Evolutionary conservation across 345 rosid species (phyloP), one percentile per base, ranked within the genome.

Genomic region (Viola odorata): DNA sequence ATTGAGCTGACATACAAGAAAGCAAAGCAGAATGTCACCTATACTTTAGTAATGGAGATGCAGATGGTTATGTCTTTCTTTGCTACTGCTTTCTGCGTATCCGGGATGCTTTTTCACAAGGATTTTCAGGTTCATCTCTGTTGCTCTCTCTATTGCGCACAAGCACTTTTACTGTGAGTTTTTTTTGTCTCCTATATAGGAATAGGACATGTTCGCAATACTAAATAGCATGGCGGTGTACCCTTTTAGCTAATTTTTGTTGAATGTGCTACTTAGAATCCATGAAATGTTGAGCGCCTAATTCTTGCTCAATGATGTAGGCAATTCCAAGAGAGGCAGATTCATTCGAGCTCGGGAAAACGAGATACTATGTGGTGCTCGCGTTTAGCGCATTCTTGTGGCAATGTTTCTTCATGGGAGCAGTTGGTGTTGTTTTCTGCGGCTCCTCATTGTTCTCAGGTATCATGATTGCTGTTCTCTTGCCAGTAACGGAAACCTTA

Each of bases 401-500:
- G 73, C 79, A 71, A 57, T 67, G 60, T 57, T 75, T 71, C 70
- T 75, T 71, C 79, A 60, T 75, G 75, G 75, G 79, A 63, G 79
- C 75, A 7, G 66, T 63, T 41, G 73, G 79, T 1, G 75, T 71
- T 1, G 39, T 64, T 41, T 71, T 64, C 36, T 70, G 54, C 5
- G 70, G 45, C 42, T 75, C 79, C 2, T 67, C 79, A 0, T 52
- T 67, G 67, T 70, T 71, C 4, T 71, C 79, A 45, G 79, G 75
- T 7, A 68, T 75, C 14, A 60, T 75, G 57, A 71, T 75, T 13
- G 79, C 68, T 2, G 54, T 61, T 37, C 55, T 71, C 57, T 53
- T 71, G 41, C 79, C 79, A 3, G 57, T 63, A 51, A 75, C 79
- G 9, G 79, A 75, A 55, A 50, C 62, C 7, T 56, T 67, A 42